Evolutionary conservation across 345 rosid species (phyloP), one percentile per base, ranked within the genome.

Genomic region (Heritiera littoralis): DNA sequence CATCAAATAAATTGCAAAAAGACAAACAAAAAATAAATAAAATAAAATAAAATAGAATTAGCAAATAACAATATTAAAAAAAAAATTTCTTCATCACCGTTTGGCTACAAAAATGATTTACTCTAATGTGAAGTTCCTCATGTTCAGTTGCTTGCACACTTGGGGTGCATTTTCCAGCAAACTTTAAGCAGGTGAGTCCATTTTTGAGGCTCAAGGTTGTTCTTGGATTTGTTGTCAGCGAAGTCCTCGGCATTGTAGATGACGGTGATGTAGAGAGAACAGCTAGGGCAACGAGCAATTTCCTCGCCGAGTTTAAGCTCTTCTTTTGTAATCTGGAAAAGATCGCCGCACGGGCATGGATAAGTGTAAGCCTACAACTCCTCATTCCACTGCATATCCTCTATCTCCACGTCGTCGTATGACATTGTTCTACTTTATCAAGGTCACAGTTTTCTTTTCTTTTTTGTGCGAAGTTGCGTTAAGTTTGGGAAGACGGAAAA

Each of bases 261-360:
- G 56, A 93, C 96, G 28, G 98, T 92, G 79, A 95, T 93, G 81
- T 89, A 93, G 9, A 93, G 94, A 0, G 99, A 93, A 82, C 98
- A 95, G 84, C 99, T 92, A 17, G 99, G 98, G 85, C 98, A 93
- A 41, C 89, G 88, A 3, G 96, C 95, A 67, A 95, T 84, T 84
- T 93, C 98, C 84, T 93, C 98, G 30, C 97, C 96, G 63, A 91
- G 87, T 17, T 84, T 85, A 56, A 92, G 94, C 75, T 95, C 98
- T 38, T 89, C 99, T 82, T 89, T 91, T 11, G 98, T 91, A 64
- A 95, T 95, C 84, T 95, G 97, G 76, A 95, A 95, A 64, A 93
- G 83, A 75, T 93, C 98, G 32, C 98, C 98, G 85, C 99, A 95
- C 15, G 98, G 98, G 61, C 98, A 95, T 1, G 98, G 98, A 77